phyloP scores from a whole-genome alignment of 371 early-diverging fungal species.

The Rhizopus arrhizus region DNA sequence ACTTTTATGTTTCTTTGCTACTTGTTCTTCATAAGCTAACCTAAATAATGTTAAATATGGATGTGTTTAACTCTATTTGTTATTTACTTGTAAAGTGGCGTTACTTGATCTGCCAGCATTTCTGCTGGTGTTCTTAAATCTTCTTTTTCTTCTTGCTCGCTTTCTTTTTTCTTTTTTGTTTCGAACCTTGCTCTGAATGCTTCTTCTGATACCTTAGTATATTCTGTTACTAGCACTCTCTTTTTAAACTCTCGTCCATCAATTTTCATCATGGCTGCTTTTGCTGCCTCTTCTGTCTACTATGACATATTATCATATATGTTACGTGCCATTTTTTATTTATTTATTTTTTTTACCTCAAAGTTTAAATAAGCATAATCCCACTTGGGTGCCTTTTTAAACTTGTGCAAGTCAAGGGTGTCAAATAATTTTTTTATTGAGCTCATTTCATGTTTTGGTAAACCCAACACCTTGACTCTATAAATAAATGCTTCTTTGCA shows the following conservation, averaged over 20 bases:
- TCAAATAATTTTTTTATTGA: constrained; percentile 20
- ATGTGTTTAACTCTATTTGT: no score
- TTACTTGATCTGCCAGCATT: constrained; percentile 71
- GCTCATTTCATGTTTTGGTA: constrained; percentile 19
- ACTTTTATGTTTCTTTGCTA: constrained; percentile 26
- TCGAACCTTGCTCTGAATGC: constrained; percentile 9
- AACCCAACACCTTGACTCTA: constrained; percentile 24
- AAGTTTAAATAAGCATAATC: constrained; percentile 28
- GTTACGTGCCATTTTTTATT: background rate
- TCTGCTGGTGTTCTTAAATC: constrained; percentile 61
- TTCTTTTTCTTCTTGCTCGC: constrained; percentile 16
- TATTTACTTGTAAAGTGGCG: constrained; percentile 48
- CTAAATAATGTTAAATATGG: constrained; percentile 18
- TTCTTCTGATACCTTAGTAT: constrained; percentile 13
- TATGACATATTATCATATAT: background rate
- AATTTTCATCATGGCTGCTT: constrained; percentile 8
- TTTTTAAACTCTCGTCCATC: constrained; percentile 22
- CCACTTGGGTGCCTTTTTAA: constrained; percentile 32
- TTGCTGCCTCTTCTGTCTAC: constrained; percentile 20
- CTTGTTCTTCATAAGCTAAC: constrained; percentile 34
- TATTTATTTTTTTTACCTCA: constrained; percentile 11
- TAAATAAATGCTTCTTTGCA: constrained; percentile 12
- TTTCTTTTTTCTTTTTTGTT: constrained; percentile 5
- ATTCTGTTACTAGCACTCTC: constrained; percentile 11
- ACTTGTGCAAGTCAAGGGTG: constrained; percentile 2